Evolutionary conservation across 78 protist species (phyloP).

Genomic region (Tieghemostelium lacteum): DNA sequence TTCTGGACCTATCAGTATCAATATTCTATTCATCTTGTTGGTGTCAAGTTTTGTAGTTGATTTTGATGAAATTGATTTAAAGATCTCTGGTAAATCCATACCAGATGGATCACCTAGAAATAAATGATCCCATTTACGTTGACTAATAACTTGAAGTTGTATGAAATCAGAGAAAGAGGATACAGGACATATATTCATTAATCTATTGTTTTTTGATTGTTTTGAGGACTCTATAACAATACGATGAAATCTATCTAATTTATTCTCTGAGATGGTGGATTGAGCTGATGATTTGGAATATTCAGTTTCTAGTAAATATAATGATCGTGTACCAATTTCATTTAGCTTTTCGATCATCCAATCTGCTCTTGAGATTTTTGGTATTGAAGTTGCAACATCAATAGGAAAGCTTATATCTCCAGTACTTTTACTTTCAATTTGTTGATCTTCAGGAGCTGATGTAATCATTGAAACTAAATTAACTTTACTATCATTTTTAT

Average conservation of each 20-base stretch:
- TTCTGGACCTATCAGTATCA: constrained; percentile 45
- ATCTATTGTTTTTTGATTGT: constrained; percentile 18
- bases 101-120: constrained; percentile 51
- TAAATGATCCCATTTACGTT: constrained; percentile 21
- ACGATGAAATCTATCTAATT: constrained; percentile 36
- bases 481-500: neutral
- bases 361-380: constrained; percentile 31
- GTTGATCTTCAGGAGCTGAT: neutral
- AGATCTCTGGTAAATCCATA: constrained; percentile 27
- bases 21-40: constrained; percentile 5
- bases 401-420: neutral
- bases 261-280: constrained; percentile 7
- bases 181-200: constrained; percentile 44
- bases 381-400: constrained; percentile 45
- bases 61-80: constrained; percentile 8
- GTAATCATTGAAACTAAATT: too few species aligned
- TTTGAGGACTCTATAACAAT: constrained; percentile 38
- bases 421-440: neutral
- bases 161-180: neutral
- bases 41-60: neutral
- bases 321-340: constrained; percentile 12
- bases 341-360: constrained; percentile 56
- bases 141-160: neutral
- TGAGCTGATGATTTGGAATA: constrained; percentile 24
- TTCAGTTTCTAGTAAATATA: constrained; percentile 35